Conservation (phyloP, 2,329 filamentous ascomycete genomes). For the Cladobotryum protrusum region DNA sequence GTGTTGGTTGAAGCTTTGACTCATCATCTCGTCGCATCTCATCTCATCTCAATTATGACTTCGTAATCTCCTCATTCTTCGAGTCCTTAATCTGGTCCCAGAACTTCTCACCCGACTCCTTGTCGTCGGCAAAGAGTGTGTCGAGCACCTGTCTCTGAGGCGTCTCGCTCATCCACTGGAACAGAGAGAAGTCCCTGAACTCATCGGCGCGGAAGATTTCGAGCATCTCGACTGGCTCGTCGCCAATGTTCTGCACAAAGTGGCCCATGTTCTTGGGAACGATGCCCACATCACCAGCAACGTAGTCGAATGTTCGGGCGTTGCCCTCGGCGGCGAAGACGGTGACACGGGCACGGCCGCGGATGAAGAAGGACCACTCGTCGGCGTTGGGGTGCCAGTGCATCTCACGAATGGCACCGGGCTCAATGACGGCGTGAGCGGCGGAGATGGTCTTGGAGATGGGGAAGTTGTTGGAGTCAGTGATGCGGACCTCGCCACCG, state of each 20-base stretch:
- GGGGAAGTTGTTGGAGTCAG: slow-evolving; percentile 70
- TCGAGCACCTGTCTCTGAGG: slow-evolving; percentile 60
- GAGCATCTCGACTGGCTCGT: slow-evolving; percentile 67
- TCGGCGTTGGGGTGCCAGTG: slow-evolving; percentile 78
- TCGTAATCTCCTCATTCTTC: slow-evolving; percentile 50
- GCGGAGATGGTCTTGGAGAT: slow-evolving; percentile 68
- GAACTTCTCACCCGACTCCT: slow-evolving; percentile 56
- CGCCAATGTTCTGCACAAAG: slow-evolving; percentile 76
- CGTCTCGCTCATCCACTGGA: slow-evolving; percentile 71
- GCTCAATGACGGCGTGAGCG: slow-evolving; percentile 64
- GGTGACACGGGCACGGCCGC: slow-evolving; percentile 64
- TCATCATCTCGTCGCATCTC: not conserved
- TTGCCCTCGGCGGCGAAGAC: slow-evolving; percentile 64
- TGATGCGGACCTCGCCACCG: slow-evolving; percentile 66
- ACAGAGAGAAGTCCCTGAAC: slow-evolving; percentile 67
- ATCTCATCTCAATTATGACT: slow-evolving; percentile 8
- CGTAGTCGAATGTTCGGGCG: slow-evolving; percentile 70
- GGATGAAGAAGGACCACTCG: slow-evolving; percentile 76
- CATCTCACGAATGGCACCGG: slow-evolving; percentile 69
- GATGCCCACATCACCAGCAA: slow-evolving; percentile 68
- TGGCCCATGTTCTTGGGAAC: slow-evolving; percentile 73
- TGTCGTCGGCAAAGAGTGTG: slow-evolving; percentile 58
- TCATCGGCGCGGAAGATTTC: slow-evolving; percentile 68
- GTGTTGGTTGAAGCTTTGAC: not conserved
- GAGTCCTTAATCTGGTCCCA: slow-evolving; percentile 55